phyloP scores from a whole-genome alignment of 345 rosid species.

The Linum trigynum region DNA sequence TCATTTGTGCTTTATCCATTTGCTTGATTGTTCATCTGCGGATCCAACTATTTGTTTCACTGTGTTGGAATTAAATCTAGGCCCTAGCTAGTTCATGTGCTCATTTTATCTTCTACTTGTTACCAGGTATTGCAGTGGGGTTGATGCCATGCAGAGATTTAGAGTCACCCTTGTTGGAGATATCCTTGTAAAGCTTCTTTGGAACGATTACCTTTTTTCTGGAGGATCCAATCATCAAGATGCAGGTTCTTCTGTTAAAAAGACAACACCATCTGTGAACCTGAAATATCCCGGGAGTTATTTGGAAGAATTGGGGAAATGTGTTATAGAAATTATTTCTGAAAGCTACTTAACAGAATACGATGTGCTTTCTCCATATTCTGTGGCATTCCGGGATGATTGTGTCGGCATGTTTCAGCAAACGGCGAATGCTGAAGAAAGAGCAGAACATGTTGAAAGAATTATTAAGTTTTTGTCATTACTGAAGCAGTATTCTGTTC shows the following conservation, averaged over 20 bases:
- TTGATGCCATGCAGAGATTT: constrained; percentile 37
- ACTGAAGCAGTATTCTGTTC: constrained; percentile 35
- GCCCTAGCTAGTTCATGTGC: constrained; percentile 7
- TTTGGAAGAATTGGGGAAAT: constrained; percentile 66
- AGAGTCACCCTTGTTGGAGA: constrained; percentile 45
- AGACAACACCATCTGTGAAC: constrained; percentile 28
- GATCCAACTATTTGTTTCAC: neutral
- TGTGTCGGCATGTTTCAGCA: constrained; percentile 42
- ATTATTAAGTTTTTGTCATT: constrained; percentile 51
- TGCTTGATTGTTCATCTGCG: neutral
- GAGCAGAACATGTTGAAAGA: constrained; percentile 29
- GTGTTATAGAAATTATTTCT: constrained; percentile 68
- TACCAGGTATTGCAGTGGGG: constrained; percentile 48
- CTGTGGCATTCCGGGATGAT: constrained; percentile 45
- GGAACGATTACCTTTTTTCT: constrained; percentile 53
- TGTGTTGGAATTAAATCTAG: neutral
- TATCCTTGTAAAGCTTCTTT: constrained; percentile 61
- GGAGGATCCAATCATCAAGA: constrained; percentile 21
- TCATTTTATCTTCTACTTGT: neutral
- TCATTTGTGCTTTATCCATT: constrained; percentile 9
- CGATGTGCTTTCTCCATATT: constrained; percentile 47
- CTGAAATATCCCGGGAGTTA: constrained; percentile 29
- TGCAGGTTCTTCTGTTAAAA: constrained; percentile 19
- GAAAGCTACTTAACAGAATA: constrained; percentile 37
- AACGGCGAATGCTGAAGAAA: constrained; percentile 32